Conservation (phyloP, 176 grass and related monocot species). For the Ampelocalamus luodianensis region DNA sequence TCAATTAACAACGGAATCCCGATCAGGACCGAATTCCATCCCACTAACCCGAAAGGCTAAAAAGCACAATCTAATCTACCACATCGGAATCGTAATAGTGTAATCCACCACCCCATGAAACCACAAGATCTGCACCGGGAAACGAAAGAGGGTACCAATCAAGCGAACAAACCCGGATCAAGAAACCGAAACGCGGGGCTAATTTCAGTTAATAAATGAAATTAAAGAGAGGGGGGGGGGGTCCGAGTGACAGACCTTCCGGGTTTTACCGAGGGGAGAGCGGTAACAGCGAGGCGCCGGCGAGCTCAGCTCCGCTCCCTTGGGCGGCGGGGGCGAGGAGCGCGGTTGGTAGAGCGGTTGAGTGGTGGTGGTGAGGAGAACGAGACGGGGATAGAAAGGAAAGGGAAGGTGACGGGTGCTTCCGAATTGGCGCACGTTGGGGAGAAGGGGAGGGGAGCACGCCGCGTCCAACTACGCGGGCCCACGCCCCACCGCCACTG, state of each 20-base stretch:
- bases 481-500: conserved; percentile 24
- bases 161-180: background rate
- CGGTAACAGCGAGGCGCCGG: background rate
- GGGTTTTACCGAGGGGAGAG: background rate
- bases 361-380: background rate
- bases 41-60: background rate
- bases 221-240: background rate
- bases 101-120: background rate
- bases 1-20: no score
- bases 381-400: background rate
- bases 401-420: background rate
- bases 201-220: background rate
- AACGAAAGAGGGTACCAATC: background rate
- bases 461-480: conserved; percentile 12
- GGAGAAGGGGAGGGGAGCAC: background rate
- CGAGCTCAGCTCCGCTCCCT: conserved; percentile 1
- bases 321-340: background rate
- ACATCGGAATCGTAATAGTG: background rate
- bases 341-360: conserved; percentile 25
- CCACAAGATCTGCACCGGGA: background rate
- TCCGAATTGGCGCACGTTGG: conserved; percentile 38
- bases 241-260: background rate
- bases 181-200: background rate
- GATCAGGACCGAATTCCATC: background rate
- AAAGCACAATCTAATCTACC: background rate